Percentiles rank a stretch among this genome's conserved stretches.
Evolutionary conservation across 2,329 filamentous ascomycete genomes (phyloP).

Genomic region (Lojkania enalia): DNA sequence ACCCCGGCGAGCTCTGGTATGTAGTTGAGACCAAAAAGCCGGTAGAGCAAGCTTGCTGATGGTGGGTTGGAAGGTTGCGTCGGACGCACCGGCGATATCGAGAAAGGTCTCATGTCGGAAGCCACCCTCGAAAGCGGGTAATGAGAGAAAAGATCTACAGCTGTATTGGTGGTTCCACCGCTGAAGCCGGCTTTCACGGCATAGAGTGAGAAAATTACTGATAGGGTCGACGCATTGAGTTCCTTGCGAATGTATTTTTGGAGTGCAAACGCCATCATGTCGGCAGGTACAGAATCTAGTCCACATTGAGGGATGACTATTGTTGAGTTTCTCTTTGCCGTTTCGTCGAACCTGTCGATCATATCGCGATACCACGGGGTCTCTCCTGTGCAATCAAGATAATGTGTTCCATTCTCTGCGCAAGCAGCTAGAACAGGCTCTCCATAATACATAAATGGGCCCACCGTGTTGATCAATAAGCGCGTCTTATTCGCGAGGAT

Average conservation of each 20-base stretch:
- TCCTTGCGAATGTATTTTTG: constrained; percentile 58
- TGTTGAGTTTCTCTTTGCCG: constrained; percentile 61
- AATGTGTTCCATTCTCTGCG: constrained; percentile 66
- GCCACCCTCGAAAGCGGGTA: constrained; percentile 53
- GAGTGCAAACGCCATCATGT: constrained; percentile 59
- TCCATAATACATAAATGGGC: constrained; percentile 67
- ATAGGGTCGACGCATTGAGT: constrained; percentile 53
- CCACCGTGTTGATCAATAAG: constrained; percentile 64
- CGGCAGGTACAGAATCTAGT: constrained; percentile 64
- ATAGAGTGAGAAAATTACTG: constrained; percentile 58
- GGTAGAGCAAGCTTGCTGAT: constrained; percentile 45
- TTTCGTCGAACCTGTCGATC: constrained; percentile 62
- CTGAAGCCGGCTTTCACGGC: constrained; percentile 54
- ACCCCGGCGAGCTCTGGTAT: constrained; percentile 63
- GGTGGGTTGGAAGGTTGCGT: constrained; percentile 38
- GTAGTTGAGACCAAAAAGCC: constrained; percentile 56
- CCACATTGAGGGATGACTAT: constrained; percentile 65
- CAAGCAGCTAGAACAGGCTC: constrained; percentile 67
- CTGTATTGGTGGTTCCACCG: constrained; percentile 66
- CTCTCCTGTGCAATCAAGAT: constrained; percentile 68
- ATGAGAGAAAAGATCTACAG: constrained; percentile 59
- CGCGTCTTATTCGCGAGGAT: constrained; percentile 59
- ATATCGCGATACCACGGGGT: constrained; percentile 66
- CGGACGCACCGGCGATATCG: constrained; percentile 52
- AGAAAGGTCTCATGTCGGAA: constrained; percentile 55